These are phyloP conservation scores for Aspergillus haitiensis DNA, from an alignment of 495 filamentous ascomycete species.

Conservation along the genomic window DNA sequence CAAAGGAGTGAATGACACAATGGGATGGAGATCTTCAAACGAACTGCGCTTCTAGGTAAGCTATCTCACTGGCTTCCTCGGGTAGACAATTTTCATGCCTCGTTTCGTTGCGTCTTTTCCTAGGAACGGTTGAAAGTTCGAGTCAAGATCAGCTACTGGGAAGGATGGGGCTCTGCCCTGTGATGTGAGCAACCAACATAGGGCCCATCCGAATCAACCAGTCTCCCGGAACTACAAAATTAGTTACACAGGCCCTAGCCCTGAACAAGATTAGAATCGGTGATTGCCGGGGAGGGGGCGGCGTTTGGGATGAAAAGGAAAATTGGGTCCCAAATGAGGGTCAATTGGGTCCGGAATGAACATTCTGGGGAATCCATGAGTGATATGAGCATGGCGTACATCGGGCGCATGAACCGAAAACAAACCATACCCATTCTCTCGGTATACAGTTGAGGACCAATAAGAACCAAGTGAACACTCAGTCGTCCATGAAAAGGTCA, in stretches of 20 bases:
- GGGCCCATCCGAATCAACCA: conserved; percentile 1
- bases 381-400: conserved; percentile 14
- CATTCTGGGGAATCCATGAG: conserved; percentile 26
- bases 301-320: conserved; percentile 4
- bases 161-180: conserved; percentile 17
- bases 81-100: neutral
- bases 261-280: conserved; percentile 15
- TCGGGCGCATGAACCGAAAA: conserved; percentile 24
- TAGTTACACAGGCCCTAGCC: conserved; percentile 16
- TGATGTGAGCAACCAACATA: conserved; percentile 11
- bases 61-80: conserved; percentile 1
- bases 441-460: conserved; percentile 21
- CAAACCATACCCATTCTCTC: conserved; percentile 18
- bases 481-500: conserved; percentile 13
- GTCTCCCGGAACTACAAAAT: conserved; percentile 8
- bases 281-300: conserved; percentile 16
- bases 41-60: conserved; percentile 13
- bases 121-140: conserved; percentile 3
- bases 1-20: conserved; percentile 14
- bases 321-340: neutral
- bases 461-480: conserved; percentile 6
- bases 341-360: conserved; percentile 19
- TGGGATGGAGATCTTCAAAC: conserved; percentile 27
- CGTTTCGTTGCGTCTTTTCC: neutral
- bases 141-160: conserved; percentile 16